Base-by-base conservation (phyloP, 169 alveolate species). In the Eimeria zaria region DNA sequence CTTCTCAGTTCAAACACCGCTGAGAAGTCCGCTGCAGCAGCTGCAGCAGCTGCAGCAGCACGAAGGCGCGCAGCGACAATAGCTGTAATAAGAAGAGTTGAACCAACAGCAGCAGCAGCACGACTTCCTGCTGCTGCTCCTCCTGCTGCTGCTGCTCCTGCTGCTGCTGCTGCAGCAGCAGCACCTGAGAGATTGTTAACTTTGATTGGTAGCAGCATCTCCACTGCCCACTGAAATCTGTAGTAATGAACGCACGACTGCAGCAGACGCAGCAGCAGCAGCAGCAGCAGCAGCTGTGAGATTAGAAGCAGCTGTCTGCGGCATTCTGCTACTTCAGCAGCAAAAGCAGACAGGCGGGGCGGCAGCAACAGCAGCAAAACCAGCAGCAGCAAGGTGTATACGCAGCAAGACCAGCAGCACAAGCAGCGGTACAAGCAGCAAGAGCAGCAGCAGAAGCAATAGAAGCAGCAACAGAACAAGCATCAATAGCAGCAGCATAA, bases 261-360 rank as follows among this genome's bases (percentile, higher is more conserved):
- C 87, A 44, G 87, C 87, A 76, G 62, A 30, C 14, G 22, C 87
- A 44, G 36, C 87, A 76, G 80, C 87, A 74, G 55, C 87, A 69
- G 60, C 87, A 74, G 87, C 87, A 74, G 78, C 67, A 55, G 78
- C 78, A 69, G 80, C 80, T n/a, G n/a, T n/a, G n/a, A n/a, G n/a
- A 69, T 8, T 44, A n/a, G 80, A n/a, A 69, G 80, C 80, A 30
- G 80, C 80, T 4, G 4, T 36, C 46, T 22, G 16, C 30, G 39
- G 74, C 74, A 11, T 22, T n/a, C 30, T 62, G 9, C 74, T 62
- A n/a, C n/a, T n/a, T n/a, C n/a, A n/a, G n/a, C n/a, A n/a, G n/a
- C n/a, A n/a, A n/a, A n/a, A n/a, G n/a, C n/a, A n/a, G n/a, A n/a
- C n/a, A n/a, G n/a, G n/a, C n/a, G n/a, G n/a, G n/a, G n/a, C n/a